Conservation (phyloP, 1,284 basidiomycete genomes). For the Leccinum olivaceoglutinosum region DNA sequence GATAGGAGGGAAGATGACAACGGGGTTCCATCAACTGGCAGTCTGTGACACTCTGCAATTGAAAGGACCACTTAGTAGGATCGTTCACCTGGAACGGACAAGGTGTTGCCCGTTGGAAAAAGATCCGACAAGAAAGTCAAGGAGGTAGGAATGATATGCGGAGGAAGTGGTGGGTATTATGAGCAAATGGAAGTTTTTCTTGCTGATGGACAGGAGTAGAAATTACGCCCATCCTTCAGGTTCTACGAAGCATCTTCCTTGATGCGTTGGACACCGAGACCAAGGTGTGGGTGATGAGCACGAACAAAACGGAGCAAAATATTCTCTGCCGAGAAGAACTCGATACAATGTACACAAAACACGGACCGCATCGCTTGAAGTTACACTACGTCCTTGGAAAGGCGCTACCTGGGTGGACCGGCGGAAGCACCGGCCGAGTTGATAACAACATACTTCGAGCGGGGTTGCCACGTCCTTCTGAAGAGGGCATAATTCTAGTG, state of each 20-base stretch:
- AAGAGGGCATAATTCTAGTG: constrained; percentile 41
- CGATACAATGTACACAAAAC: constrained; percentile 34
- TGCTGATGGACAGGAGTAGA: constrained; percentile 28
- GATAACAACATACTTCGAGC: constrained; percentile 34
- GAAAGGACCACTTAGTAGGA: constrained; percentile 48
- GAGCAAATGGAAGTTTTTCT: background rate
- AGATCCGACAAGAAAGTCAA: constrained; percentile 32
- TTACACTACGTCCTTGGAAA: constrained; percentile 44
- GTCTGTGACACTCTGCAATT: constrained; percentile 52
- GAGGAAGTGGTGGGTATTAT: constrained; percentile 41
- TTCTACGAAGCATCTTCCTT: constrained; percentile 45
- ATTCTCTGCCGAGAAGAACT: constrained; percentile 53
- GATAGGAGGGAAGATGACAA: constrained; percentile 54
- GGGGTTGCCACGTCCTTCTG: constrained; percentile 37
- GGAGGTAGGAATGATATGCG: constrained; percentile 56
- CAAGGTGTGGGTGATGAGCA: constrained; percentile 48
- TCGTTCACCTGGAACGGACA: constrained; percentile 51
- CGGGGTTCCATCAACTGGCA: constrained; percentile 44
- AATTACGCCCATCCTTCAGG: constrained; percentile 57
- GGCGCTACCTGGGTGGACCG: constrained; percentile 35
- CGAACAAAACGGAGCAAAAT: constrained; percentile 47
- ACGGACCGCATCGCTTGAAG: constrained; percentile 34
- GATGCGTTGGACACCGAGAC: constrained; percentile 36
- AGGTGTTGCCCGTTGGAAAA: constrained; percentile 34
- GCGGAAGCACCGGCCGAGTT: constrained; percentile 39